Evolutionary conservation across 306 rosid species (phyloP), one percentile per base, ranked within the genome.

Genomic region (Lotus japonicus): DNA sequence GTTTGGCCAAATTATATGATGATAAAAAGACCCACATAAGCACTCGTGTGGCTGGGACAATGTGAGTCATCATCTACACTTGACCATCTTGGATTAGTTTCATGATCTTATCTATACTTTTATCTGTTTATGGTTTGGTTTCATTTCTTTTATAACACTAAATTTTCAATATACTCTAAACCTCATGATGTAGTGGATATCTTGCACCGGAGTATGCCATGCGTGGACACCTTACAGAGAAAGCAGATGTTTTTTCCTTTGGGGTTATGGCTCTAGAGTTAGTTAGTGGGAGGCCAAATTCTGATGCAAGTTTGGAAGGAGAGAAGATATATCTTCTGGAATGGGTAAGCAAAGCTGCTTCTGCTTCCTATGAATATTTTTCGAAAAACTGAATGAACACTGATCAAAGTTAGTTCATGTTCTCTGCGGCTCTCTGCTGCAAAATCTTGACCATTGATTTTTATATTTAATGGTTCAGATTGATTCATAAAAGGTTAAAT

Each of bases 121-220:
- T 13, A 17, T 51, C 51, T 67, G 7, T 48, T 64, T 46, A 41
- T 9, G 38, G 9, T 75, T 15, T 9, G 17, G 44, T 54, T 48
- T 11, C 4, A 35, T 33, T 53, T 44, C 26, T 44, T 15, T 76
- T 55, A 50, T 7, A 15, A 70, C 10, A 16, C 7, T 71, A 58
- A 75, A 41, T 7, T 50, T 6, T 65, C 3, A 11, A 33, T 70
- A 21, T 45, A 14, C 8, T 59, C 12, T 49, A 45, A n/a, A 57
- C 18, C 23, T 70, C 12, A 5, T 50, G 43, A 26, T 87, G 63
- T 43, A 92, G 96, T 36, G 98, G 95, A 52, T 92, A 89, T 76
- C 92, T 89, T 80, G 95, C 92, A 64, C 96, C 92, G n/a, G 92
- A 89, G 58, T 92, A 85, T 55, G 96, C 98, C 64, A 81, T 92